Percentiles rank a stretch among this genome's conserved stretches.
phyloP scores from a whole-genome alignment of 768 basidiomycete genomes.

The Psilocybe sp. region DNA sequence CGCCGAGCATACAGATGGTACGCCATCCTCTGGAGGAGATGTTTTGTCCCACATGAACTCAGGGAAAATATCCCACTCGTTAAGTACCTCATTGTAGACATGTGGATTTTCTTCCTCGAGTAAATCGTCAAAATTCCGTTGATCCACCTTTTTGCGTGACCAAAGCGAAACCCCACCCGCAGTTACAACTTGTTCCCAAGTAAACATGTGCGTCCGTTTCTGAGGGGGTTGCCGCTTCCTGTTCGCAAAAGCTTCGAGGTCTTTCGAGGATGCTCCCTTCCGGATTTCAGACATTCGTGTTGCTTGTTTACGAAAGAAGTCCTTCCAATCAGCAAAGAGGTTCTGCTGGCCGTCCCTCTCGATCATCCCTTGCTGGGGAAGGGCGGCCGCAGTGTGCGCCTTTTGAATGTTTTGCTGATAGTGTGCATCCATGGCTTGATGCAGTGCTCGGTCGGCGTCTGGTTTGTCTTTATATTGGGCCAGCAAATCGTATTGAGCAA shows the following conservation, averaged over 20 bases:
- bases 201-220: not conserved
- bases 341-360: not conserved
- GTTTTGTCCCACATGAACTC: too few species aligned
- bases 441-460: too few species aligned
- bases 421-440: not conserved
- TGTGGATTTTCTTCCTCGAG: too few species aligned
- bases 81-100: too few species aligned
- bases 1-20: too few species aligned
- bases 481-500: not conserved
- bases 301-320: not conserved
- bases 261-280: not conserved
- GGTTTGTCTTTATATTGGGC: not conserved
- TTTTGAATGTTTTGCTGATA: not conserved
- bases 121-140: too few species aligned
- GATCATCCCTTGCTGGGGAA: constrained; percentile 5
- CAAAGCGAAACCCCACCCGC: not conserved
- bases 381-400: not conserved
- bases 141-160: not conserved
- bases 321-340: not conserved
- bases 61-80: too few species aligned
- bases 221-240: not conserved
- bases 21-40: too few species aligned
- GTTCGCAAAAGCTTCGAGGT: not conserved
- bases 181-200: not conserved
- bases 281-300: not conserved